These are phyloP conservation scores for Lathyrus tuberosus DNA, from an alignment of 306 rosid genomes.

Conservation along the genomic window DNA sequence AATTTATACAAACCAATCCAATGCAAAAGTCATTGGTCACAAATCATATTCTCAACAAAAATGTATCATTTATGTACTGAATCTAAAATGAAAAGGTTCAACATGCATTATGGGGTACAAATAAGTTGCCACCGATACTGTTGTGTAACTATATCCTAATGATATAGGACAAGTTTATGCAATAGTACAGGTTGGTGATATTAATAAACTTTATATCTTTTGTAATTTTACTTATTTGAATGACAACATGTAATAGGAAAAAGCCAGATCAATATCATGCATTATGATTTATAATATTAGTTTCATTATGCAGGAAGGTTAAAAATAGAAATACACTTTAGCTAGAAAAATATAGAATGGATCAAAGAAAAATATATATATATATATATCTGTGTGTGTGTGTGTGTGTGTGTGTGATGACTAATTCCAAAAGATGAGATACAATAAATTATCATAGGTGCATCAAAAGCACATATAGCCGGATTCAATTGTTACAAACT, in stretches of 20 bases:
- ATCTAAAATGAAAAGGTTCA: neutral
- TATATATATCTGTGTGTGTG: too few relatives aligned
- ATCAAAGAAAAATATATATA: too few relatives aligned
- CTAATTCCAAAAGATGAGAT: too few relatives aligned
- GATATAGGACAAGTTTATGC: too few relatives aligned
- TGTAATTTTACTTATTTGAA: conserved; percentile 4
- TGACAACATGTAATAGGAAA: neutral
- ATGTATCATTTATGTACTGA: conserved; percentile 13
- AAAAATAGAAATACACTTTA: too few relatives aligned
- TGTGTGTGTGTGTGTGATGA: too few relatives aligned
- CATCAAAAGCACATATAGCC: too few relatives aligned
- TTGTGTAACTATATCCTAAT: neutral
- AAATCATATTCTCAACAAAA: conserved; percentile 17
- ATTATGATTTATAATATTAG: conserved; percentile 20
- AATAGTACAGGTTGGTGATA: neutral
- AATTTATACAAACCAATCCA: neutral
- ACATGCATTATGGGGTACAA: neutral
- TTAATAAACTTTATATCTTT: conserved; percentile 1
- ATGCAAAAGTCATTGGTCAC: neutral
- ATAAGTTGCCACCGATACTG: conserved; percentile 1
- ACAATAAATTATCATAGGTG: too few relatives aligned
- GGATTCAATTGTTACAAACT: too few relatives aligned
- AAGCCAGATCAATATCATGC: neutral
- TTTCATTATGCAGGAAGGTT: too few relatives aligned
- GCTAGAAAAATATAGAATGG: too few relatives aligned